Conservation (phyloP, 176 grass and related monocot species). For the Juncus inflexus region DNA sequence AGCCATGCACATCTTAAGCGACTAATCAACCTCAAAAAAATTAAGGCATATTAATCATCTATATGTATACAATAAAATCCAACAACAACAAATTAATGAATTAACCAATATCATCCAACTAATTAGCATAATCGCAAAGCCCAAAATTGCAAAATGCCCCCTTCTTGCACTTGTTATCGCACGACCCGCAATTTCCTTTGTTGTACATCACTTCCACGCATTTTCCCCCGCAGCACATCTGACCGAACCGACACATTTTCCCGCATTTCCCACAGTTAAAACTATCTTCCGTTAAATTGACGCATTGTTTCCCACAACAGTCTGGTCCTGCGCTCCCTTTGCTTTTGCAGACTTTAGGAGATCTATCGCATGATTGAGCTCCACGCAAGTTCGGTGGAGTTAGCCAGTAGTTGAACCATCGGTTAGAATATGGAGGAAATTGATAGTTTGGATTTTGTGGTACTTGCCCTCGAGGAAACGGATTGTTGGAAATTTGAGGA, state of each 20-base stretch:
- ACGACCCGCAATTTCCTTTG: conserved; percentile 27
- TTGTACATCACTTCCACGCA: conserved; percentile 26
- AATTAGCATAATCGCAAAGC: conserved; percentile 29
- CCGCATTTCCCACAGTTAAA: conserved; percentile 35
- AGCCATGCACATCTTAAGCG: too few relatives aligned
- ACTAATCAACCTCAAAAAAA: too few relatives aligned
- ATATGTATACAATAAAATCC: too few relatives aligned
- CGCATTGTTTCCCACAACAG: conserved; percentile 27
- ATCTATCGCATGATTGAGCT: conserved; percentile 14
- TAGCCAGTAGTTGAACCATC: conserved; percentile 8
- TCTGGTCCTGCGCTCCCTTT: conserved; percentile 15
- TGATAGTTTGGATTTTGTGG: background rate
- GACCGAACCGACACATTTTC: conserved; percentile 23
- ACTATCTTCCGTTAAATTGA: conserved; percentile 8
- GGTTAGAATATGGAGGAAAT: conserved; percentile 1
- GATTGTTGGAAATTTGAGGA: background rate
- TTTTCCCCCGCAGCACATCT: conserved; percentile 23
- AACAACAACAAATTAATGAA: too few relatives aligned
- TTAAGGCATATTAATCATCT: too few relatives aligned
- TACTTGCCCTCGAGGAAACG: background rate
- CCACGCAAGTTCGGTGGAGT: background rate
- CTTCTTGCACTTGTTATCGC: conserved; percentile 29
- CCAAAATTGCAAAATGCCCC: conserved; percentile 21
- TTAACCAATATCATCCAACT: too few relatives aligned
- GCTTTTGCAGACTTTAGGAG: conserved; percentile 18